phyloP scores from a whole-genome alignment of 1,284 basidiomycete genomes.

The Golubevia sp. region DNA sequence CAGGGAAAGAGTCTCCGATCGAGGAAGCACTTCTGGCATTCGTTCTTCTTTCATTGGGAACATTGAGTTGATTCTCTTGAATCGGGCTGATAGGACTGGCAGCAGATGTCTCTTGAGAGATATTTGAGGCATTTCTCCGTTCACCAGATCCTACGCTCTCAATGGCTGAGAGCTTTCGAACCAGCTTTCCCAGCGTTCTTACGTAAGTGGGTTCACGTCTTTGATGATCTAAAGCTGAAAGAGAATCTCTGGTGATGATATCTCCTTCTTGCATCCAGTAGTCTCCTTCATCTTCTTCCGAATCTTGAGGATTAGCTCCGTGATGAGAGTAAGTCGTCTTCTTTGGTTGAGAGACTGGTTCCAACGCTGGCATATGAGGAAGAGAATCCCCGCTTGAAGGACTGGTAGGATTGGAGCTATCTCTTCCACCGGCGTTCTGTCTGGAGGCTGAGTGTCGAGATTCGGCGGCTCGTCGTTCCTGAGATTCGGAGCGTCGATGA shows the following conservation, averaged over 20 bases:
- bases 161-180: slow-evolving; percentile 16
- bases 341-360: no score
- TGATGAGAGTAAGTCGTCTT: no score
- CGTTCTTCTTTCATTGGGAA: no score
- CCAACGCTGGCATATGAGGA: slow-evolving; percentile 10
- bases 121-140: neutral
- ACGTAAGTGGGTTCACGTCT: slow-evolving; percentile 8
- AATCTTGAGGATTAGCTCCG: neutral
- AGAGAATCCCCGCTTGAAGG: no score
- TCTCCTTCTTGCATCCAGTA: neutral
- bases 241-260: no score
- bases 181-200: slow-evolving; percentile 17
- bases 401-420: no score
- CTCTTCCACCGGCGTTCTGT: no score
- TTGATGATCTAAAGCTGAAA: neutral
- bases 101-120: neutral
- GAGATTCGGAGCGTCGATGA: neutral
- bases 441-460: slow-evolving; percentile 1
- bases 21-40: no score
- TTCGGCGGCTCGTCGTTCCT: slow-evolving; percentile 1
- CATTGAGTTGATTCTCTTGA: no score
- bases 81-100: no score
- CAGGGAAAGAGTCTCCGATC: no score
- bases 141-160: slow-evolving; percentile 12
- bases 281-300: slow-evolving; percentile 2